Evolutionary conservation across 2,329 filamentous ascomycete species (phyloP), one percentile per base, ranked within the genome.

Genomic region (Pseudogymnoascus sp.): DNA sequence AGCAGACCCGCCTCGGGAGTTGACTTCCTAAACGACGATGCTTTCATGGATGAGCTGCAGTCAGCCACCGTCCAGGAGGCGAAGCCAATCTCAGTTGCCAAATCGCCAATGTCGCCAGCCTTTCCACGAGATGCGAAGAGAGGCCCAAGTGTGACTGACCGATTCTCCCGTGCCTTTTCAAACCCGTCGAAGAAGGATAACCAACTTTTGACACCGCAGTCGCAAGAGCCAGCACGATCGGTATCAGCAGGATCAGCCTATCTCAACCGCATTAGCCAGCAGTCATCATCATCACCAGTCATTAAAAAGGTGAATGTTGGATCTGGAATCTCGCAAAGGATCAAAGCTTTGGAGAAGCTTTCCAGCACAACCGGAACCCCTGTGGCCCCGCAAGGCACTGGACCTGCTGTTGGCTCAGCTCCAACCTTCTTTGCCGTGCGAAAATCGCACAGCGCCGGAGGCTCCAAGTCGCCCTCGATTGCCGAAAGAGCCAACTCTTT

Each of bases 281-380:
- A 77, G 30, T 71, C 67, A 39, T 59, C 75, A n/a, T 74, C 81
- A 11, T 74, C 81, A 12, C 80, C 80, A 59, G 70, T 87, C 58
- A 76, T 80, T 3, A 91, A 89, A 71, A 95, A 92, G 72, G 81
- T 87, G 66, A 94, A 90, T 68, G 83, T 97, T 22, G 92, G 91
- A 6, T 91, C 89, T 7, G 91, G 90, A 67, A 97, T 99, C 63
- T 95, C 93, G 2, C 90, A 93, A 72, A 87, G 94, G 41, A 97
- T 97, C 72, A 95, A 96, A 74, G 91, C 92, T 6, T 78, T 99
- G 60, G 90, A 96, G 71, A 92, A 91, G 73, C 81, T 94, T 66
- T 81, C 86, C 62, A 75, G 80, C 70, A 70, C 72, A 70, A 64
- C 73, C 47, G 67, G 71, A 8, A 64, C 64, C 64, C 69, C 60